These are phyloP conservation scores for Sporobolomyces roseus DNA, from an alignment of 768 basidiomycete genomes.

Conservation along the genomic window DNA sequence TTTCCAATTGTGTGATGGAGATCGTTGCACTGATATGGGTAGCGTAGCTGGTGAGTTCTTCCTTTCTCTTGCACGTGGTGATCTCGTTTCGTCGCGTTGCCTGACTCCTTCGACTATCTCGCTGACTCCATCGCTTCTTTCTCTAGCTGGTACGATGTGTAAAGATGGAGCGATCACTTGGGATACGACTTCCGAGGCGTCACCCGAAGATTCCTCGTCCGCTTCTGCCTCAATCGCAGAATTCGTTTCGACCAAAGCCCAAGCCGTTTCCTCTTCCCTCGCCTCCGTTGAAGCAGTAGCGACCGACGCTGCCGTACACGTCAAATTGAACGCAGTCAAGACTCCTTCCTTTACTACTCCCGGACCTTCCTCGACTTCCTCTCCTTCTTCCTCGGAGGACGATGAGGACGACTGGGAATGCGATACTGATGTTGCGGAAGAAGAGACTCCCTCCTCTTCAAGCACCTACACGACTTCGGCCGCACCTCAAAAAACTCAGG, in stretches of 20 bases:
- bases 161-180: constrained; percentile 36
- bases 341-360: not conserved
- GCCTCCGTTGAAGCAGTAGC: not conserved
- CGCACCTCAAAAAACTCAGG: constrained; percentile 12
- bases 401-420: constrained; percentile 14
- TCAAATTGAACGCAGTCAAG: constrained; percentile 9
- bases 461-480: not conserved
- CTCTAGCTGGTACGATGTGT: constrained; percentile 34
- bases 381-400: not conserved
- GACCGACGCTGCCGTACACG: not conserved
- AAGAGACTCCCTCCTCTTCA: not conserved
- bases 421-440: constrained; percentile 7
- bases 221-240: constrained; percentile 5
- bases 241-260: constrained; percentile 5
- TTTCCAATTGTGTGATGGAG: constrained; percentile 31
- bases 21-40: constrained; percentile 38
- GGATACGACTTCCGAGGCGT: constrained; percentile 29
- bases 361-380: too few relatives aligned
- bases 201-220: constrained; percentile 7
- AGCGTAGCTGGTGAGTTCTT: constrained; percentile 23
- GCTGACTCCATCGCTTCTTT: too few relatives aligned
- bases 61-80: not conserved
- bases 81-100: not conserved
- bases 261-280: not conserved
- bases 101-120: not conserved